Evolutionary conservation across 2,329 filamentous ascomycete genomes (phyloP).

Genomic region (Cladosporium cucumerinum): DNA sequence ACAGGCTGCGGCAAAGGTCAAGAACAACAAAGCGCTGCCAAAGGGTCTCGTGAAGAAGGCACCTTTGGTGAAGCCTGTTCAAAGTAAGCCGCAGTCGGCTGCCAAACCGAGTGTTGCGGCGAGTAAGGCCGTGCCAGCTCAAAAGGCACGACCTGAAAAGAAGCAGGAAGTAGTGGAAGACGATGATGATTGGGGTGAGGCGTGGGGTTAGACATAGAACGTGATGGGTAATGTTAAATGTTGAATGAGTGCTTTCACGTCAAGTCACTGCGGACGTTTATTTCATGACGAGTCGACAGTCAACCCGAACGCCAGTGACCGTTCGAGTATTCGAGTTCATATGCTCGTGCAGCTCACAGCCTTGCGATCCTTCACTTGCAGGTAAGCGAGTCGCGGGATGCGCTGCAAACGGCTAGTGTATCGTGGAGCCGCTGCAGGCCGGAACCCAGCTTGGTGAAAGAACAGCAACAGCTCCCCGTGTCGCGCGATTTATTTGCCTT

Average conservation of each 20-base stretch:
- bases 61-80: conserved; percentile 31
- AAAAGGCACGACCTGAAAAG: conserved; percentile 13
- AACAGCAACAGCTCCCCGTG: conserved; percentile 1
- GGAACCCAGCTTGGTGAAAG: conserved; percentile 5
- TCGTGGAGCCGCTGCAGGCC: conserved; percentile 9
- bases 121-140: conserved; percentile 22
- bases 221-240: neutral
- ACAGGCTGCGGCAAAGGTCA: conserved; percentile 71
- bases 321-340: neutral
- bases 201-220: conserved; percentile 28
- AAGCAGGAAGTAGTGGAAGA: conserved; percentile 29
- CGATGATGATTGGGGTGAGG: conserved; percentile 41
- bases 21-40: conserved; percentile 64
- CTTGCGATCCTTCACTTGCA: neutral
- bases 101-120: conserved; percentile 22
- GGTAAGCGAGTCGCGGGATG: neutral
- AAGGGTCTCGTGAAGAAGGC: conserved; percentile 73
- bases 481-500: conserved; percentile 4
- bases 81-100: conserved; percentile 26
- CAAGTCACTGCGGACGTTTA: neutral
- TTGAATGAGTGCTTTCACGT: neutral
- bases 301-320: neutral
- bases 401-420: conserved; percentile 1
- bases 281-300: neutral
- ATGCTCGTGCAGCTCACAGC: neutral